These are phyloP conservation scores for Cryphonectria radicalis DNA, from an alignment of 2,329 filamentous ascomycete genomes.

Conservation along the genomic window DNA sequence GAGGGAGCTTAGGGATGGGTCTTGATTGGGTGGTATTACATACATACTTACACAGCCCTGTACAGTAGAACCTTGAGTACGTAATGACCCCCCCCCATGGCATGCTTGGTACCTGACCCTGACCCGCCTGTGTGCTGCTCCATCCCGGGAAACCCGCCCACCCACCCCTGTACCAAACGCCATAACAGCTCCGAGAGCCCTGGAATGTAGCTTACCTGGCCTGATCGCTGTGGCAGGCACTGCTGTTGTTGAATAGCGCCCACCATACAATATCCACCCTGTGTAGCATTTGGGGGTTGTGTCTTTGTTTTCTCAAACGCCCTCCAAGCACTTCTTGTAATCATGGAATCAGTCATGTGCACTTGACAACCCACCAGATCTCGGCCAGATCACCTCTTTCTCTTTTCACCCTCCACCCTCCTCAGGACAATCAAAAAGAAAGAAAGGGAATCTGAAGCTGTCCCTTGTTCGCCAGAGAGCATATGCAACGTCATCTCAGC, in stretches of 20 bases:
- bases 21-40: neutral
- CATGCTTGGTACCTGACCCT: neutral
- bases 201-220: constrained; percentile 15
- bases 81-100: neutral
- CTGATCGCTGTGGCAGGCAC: constrained; percentile 12
- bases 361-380: neutral
- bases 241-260: neutral
- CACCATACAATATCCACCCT: neutral
- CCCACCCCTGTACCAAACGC: too few relatives aligned
- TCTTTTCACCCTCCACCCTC: neutral
- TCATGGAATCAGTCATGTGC: neutral
- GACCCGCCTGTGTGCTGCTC: neutral
- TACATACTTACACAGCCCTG: too few relatives aligned
- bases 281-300: neutral
- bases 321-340: neutral
- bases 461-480: neutral
- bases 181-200: too few relatives aligned
- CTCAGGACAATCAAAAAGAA: too few relatives aligned
- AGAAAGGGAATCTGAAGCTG: neutral
- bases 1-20: neutral
- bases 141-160: neutral
- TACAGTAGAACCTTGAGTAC: neutral
- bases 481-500: neutral
- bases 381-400: neutral
- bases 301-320: neutral